Conservation (phyloP, 1,284 basidiomycete genomes). For the Rhodotorula sp. region DNA sequence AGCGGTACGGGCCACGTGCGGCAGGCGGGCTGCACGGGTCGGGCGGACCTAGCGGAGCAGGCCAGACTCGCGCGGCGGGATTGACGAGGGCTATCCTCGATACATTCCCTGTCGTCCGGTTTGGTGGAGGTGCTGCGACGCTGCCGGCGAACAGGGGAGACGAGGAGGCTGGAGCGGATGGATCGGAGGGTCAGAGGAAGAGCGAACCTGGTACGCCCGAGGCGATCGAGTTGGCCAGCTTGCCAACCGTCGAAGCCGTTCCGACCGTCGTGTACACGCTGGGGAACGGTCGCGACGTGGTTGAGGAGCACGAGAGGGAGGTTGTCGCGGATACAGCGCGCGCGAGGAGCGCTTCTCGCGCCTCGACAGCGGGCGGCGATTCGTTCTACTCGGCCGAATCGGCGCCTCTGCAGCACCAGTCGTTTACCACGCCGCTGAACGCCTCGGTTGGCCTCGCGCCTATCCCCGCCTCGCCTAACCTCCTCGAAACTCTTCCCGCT, state of each 20-base stretch:
- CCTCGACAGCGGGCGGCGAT: neutral
- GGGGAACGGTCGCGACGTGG: neutral
- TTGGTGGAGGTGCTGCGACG: conserved; percentile 50
- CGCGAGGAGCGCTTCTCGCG: neutral
- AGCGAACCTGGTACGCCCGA: neutral
- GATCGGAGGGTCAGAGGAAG: conserved; percentile 6
- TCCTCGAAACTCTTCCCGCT: neutral
- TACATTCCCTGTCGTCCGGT: conserved; percentile 89
- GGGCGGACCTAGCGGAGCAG: conserved; percentile 50
- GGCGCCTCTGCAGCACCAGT: neutral
- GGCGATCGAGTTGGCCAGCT: conserved; percentile 7
- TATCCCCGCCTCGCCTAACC: neutral
- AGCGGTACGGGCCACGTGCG: conserved; percentile 75
- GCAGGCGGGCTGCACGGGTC: conserved; percentile 29
- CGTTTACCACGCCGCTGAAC: neutral
- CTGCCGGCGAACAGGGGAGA: conserved; percentile 6
- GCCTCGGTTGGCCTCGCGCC: neutral
- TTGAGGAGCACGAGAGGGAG: conserved; percentile 8
- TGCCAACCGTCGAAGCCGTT: neutral
- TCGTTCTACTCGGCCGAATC: neutral
- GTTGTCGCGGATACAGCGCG: neutral
- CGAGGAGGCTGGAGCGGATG: conserved; percentile 10
- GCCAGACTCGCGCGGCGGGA: conserved; percentile 71
- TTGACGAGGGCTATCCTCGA: conserved; percentile 85
- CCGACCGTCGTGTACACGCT: neutral